phyloP scores from a whole-genome alignment of 768 basidiomycete species.

The Phylloporus arenicola region DNA sequence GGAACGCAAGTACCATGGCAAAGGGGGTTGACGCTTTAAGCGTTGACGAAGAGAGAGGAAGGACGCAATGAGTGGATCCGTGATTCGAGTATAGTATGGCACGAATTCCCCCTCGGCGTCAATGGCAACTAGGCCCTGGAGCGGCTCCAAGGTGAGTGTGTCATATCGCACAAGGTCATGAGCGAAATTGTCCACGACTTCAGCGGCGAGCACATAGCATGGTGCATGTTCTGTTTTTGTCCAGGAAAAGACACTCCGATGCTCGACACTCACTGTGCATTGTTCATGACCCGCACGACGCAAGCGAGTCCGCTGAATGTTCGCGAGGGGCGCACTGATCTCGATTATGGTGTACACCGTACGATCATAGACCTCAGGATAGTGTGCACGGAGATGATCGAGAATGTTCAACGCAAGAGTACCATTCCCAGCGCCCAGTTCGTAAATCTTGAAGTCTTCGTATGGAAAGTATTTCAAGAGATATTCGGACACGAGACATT shows the following conservation, averaged over 20 bases:
- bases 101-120: conserved; percentile 78
- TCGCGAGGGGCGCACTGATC: conserved; percentile 76
- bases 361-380: conserved; percentile 90
- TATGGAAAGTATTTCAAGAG: conserved; percentile 94
- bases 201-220: conserved; percentile 91
- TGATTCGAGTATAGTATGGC: conserved; percentile 75
- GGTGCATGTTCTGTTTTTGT: conserved; percentile 66
- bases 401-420: conserved; percentile 89
- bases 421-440: conserved; percentile 97
- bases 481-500: conserved; percentile 87
- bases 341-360: conserved; percentile 94
- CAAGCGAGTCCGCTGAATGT: conserved; percentile 66
- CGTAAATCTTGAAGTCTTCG: conserved; percentile 93
- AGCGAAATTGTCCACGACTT: conserved; percentile 98
- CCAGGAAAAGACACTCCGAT: conserved; percentile 88
- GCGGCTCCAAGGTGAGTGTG: conserved; percentile 67
- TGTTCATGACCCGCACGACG: conserved; percentile 31
- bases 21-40: conserved; percentile 52
- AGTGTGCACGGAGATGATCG: conserved; percentile 64
- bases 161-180: conserved; percentile 95
- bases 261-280: conserved; percentile 55
- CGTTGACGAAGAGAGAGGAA: conserved; percentile 66
- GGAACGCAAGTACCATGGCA: conserved; percentile 52
- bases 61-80: conserved; percentile 77
- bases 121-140: conserved; percentile 78